A percentile compares a stretch with the other conserved stretches of the same genome.
phyloP scores from a whole-genome alignment of 1,139 yeast species.

The Sugiyamaella grinbergsii region DNA sequence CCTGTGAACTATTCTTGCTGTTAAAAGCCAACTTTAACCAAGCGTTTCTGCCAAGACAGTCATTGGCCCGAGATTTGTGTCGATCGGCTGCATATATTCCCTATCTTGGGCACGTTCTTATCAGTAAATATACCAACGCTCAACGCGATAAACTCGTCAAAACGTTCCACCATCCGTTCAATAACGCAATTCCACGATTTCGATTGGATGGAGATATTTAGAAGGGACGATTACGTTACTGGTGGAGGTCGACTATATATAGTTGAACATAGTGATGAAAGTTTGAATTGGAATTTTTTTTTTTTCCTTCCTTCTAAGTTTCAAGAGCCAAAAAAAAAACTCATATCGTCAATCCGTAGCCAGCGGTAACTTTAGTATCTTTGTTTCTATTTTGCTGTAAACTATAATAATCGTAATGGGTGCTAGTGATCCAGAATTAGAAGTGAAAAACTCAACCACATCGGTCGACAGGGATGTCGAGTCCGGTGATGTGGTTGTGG shows the following conservation, averaged over 20 bases:
- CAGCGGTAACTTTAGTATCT: too few relatives aligned
- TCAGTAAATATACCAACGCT: constrained; percentile 2
- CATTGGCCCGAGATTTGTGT: not conserved
- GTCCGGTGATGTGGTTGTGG: constrained; percentile 18
- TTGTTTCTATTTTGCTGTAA: too few relatives aligned
- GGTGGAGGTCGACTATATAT: constrained; percentile 6
- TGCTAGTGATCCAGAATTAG: constrained; percentile 3
- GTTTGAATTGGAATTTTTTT: not conserved
- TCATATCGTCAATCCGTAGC: not conserved
- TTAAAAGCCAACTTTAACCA: too few relatives aligned
- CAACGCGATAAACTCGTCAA: not conserved
- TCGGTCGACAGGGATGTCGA: constrained; percentile 13
- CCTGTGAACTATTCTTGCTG: too few relatives aligned
- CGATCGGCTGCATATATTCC: not conserved
- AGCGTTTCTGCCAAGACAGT: not conserved
- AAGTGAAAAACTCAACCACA: constrained; percentile 10
- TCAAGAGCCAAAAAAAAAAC: not conserved
- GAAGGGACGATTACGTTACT: not conserved
- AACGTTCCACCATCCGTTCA: not conserved
- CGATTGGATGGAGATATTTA: constrained; percentile 15
- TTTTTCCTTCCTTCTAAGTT: not conserved
- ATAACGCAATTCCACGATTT: not conserved
- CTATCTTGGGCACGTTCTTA: not conserved
- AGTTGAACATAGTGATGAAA: too few relatives aligned
- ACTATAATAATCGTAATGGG: constrained; percentile 9